A percentile compares a stretch with the other conserved stretches of the same genome.
These are phyloP conservation scores for Eucalyptus pauciflora DNA, from an alignment of 345 rosid genomes.

Conservation along the genomic window DNA sequence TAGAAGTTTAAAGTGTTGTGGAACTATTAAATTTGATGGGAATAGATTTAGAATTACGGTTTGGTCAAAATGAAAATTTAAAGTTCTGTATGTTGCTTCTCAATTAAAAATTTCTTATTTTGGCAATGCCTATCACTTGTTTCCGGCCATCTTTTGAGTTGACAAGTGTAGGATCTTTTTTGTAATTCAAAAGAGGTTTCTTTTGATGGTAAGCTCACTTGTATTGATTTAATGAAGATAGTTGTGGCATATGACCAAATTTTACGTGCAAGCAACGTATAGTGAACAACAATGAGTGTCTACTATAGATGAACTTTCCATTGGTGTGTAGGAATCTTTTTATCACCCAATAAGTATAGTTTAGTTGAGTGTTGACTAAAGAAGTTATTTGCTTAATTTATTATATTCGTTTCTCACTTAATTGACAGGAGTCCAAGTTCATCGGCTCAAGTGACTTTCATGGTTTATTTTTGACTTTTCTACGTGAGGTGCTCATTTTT, in stretches of 20 bases:
- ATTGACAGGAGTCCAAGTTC: neutral
- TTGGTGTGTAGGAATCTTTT: neutral
- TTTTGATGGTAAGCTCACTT: neutral
- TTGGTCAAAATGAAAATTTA: neutral
- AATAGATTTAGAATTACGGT: neutral
- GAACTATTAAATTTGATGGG: neutral
- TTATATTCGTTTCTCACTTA: neutral
- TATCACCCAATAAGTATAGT: neutral
- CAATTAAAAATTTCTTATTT: neutral
- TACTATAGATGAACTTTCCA: neutral
- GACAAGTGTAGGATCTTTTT: neutral
- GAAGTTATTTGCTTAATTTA: neutral
- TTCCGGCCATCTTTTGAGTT: neutral
- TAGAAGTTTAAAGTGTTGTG: neutral
- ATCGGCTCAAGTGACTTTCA: neutral
- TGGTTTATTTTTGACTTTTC: neutral
- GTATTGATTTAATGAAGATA: neutral
- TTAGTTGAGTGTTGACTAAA: neutral
- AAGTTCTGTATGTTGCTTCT: rapidly evolving
- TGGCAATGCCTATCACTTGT: neutral
- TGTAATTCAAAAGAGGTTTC: neutral
- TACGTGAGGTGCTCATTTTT: neutral
- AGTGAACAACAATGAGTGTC: neutral
- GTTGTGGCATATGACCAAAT: neutral
- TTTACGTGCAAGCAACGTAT: rapidly evolving